Conservation (phyloP, 805 yeast species). For the Maudiozyma serrabonitensis region DNA sequence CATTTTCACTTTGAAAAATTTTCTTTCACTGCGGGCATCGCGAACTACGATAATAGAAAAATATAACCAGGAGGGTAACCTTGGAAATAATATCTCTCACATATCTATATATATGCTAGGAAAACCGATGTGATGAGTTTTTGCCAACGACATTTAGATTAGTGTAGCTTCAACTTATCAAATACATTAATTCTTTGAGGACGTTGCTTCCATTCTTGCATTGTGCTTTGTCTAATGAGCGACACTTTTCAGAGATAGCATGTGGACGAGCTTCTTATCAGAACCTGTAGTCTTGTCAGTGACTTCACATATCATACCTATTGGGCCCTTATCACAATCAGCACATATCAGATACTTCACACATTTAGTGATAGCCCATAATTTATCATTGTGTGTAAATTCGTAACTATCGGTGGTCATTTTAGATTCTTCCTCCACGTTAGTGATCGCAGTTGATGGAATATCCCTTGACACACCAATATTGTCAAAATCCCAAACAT, state of each 20-base stretch:
- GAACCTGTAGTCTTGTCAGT: conserved; percentile 6
- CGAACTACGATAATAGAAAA: neutral
- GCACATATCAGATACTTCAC: conserved; percentile 56
- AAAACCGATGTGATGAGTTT: too few relatives aligned
- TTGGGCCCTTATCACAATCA: conserved; percentile 70
- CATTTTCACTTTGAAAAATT: too few relatives aligned
- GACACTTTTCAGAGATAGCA: conserved; percentile 39
- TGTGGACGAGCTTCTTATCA: conserved; percentile 30
- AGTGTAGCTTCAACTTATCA: too few relatives aligned
- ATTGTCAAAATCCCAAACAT: conserved; percentile 74
- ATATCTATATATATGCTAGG: too few relatives aligned
- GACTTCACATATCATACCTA: conserved; percentile 52
- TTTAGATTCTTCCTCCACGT: neutral
- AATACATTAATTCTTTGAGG: neutral
- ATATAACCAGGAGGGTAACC: too few relatives aligned
- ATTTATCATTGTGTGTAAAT: conserved; percentile 14
- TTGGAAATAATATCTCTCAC: too few relatives aligned
- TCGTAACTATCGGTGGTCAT: conserved; percentile 14
- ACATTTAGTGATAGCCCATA: conserved; percentile 28
- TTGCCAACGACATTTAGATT: too few relatives aligned
- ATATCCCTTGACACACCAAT: conserved; percentile 55
- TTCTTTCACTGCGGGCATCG: too few relatives aligned
- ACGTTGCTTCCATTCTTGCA: neutral
- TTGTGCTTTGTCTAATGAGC: neutral
- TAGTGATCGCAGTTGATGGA: conserved; percentile 8